Evolutionary conservation across 768 basidiomycete species (phyloP), one percentile per base, ranked within the genome.

Genomic region (Kwoniella europaea): DNA sequence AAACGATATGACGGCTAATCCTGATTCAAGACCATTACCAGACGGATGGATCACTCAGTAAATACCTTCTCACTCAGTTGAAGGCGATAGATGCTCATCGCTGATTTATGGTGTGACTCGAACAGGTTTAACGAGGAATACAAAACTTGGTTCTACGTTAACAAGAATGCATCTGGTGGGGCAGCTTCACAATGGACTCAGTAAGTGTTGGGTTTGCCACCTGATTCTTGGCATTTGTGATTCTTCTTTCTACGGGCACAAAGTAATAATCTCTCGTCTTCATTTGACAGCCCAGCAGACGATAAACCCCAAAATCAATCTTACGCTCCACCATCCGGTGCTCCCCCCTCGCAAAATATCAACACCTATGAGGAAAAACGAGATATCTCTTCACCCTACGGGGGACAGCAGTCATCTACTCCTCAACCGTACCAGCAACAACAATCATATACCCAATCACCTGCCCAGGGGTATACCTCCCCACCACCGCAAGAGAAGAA

Each of bases 71-170:
- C 50, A 29, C 10, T 10, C 55, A 1, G 3, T 58, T 22, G 35
- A 55, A 24, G 12, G 10, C 24, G 24, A 27, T 52, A 54, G 24
- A 24, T 55, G 64, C 60, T 9, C 35, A 20, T 58, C 18, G 43
- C 29, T 60, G 53, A 53, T 59, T n/a, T 35, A 3, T 7, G 60
- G 18, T n/a, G n/a, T n/a, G 44, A 1, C 15, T 3, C 1, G n/a
- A 35, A 41, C 55, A 79, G 78, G 50, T 79, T 76, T 70, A 78
- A 80, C 71, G 73, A 74, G 42, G 71, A 78, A 16, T 68, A 81
- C 70, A 76, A 81, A 57, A 56, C 78, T 0, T 81, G 80, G 80
- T 81, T 81, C 66, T 81, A 81, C 67, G 76, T 81, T 12, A 76
- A 81, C 57, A 79, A 74, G 63, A 72, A 74, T 16, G 75, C 78